Evolutionary conservation across 192 early-diverging fungal genomes (phyloP).

Genomic region (Gryganskiella cystojenkinii): DNA sequence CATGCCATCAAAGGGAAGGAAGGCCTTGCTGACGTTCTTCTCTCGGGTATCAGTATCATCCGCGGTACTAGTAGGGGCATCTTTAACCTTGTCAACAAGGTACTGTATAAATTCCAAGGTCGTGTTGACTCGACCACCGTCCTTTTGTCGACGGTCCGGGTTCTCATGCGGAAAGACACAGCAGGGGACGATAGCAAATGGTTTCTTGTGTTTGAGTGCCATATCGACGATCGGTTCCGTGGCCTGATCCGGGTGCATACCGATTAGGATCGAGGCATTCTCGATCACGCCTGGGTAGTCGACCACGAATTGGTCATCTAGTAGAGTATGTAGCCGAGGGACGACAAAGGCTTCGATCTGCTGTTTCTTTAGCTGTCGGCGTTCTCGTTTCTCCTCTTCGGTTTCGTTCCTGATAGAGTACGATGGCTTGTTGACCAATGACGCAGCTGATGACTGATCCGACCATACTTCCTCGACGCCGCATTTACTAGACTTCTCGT

Average conservation of each 20-base stretch:
- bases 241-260: constrained; percentile 69
- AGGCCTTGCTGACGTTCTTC: constrained; percentile 10
- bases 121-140: constrained; percentile 46
- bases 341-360: constrained; percentile 27
- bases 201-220: constrained; percentile 56
- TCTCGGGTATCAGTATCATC: neutral
- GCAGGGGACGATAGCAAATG: constrained; percentile 67
- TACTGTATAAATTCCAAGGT: constrained; percentile 59
- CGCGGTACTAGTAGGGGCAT: no score
- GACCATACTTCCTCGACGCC: no score
- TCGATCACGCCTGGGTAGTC: constrained; percentile 30
- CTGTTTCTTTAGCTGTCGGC: constrained; percentile 21
- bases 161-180: constrained; percentile 25
- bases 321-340: constrained; percentile 32
- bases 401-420: neutral
- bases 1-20: constrained; percentile 48
- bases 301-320: constrained; percentile 51
- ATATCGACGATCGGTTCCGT: constrained; percentile 67
- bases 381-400: constrained; percentile 11
- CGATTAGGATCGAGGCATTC: constrained; percentile 58
- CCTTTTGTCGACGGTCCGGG: constrained; percentile 50
- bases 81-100: constrained; percentile 57
- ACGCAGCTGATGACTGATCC: no score
- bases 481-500: neutral
- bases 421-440: no score